Base-by-base conservation (phyloP, 768 basidiomycete genomes). In the Boletus eberwhitei region DNA sequence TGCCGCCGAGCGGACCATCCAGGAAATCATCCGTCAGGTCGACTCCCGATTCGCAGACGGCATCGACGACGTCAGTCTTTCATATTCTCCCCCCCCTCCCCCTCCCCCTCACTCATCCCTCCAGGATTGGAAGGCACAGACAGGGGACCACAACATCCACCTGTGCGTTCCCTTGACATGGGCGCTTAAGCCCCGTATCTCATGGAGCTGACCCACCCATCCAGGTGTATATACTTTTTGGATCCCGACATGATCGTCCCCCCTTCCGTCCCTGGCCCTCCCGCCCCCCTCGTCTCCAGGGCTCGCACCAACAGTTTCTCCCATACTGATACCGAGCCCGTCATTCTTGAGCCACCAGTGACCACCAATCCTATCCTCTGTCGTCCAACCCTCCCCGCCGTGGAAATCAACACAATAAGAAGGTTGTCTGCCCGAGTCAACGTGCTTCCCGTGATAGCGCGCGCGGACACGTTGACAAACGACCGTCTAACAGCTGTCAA, bases 201-300 rank as follows among this genome's bases (percentile, higher is more conserved):
- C 60, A 53, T 45, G 50, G 37, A 31, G 55, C 64, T 64, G 40
- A 64, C 57, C 61, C 45, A 32, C 54, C 24, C 61, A 48, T 59
- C 52, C 73, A 91, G 90, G 55, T 92, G 90, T 64, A 84, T 93
- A 55, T 93, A 93, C 74, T 89, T 93, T 73, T 75, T 93, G 73
- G 88, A 92, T 79, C 90, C 90, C 51, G 87, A 89, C 76, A 68
- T 78, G 69, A 89, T 92, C 62, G 78, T 89, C 55, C 87, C 88
- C 52, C 86, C 85, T 34, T 77, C 82, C 52, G 82, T 84, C 41
- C 77, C 86, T 58, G 80, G 79, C 22, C 86, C 83, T 39, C 84
- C 86, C 54, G 84, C 77, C 41, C 87, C 88, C 40, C 76, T 83
- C 59, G 80, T 87, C 59, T 75, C 86, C 60, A 82, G 88, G 57